A percentile compares a stretch with the other conserved stretches of the same genome.
These are phyloP conservation scores for Verticillium zaregamsianum DNA, from an alignment of 2,329 filamentous ascomycete species.

Conservation along the genomic window DNA sequence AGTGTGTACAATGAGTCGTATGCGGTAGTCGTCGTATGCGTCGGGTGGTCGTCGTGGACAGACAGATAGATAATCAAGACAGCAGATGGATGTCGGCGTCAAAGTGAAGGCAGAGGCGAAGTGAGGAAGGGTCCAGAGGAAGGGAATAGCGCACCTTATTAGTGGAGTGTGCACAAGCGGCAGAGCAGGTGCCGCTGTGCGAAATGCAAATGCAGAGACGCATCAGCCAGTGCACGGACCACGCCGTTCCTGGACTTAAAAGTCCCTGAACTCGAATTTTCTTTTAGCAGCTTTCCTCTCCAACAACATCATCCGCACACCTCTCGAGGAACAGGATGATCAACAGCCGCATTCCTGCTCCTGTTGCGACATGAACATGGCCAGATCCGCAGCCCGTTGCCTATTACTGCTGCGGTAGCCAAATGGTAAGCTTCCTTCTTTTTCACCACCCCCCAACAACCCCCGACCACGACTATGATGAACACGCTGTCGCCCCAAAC, in stretches of 20 bases:
- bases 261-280: constrained; percentile 1
- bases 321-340: neutral
- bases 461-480: constrained; percentile 29
- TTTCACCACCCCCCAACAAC: neutral
- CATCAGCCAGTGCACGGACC: constrained; percentile 1
- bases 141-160: neutral
- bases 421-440: constrained; percentile 11
- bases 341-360: neutral
- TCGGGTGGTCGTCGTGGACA: no score
- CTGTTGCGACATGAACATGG: neutral
- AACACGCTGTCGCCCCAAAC: constrained; percentile 47
- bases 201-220: neutral
- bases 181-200: neutral
- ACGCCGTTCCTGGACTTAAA: neutral
- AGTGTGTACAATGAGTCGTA: neutral
- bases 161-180: neutral
- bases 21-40: neutral
- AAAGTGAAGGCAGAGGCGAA: neutral
- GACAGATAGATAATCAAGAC: no score
- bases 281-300: neutral
- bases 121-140: neutral
- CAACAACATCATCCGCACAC: neutral
- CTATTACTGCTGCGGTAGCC: neutral
- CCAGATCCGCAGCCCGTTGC: neutral
- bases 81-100: neutral